Evolutionary conservation across 768 basidiomycete genomes (phyloP), one percentile per base, ranked within the genome.

Genomic region (Naganishia friedmannii): DNA sequence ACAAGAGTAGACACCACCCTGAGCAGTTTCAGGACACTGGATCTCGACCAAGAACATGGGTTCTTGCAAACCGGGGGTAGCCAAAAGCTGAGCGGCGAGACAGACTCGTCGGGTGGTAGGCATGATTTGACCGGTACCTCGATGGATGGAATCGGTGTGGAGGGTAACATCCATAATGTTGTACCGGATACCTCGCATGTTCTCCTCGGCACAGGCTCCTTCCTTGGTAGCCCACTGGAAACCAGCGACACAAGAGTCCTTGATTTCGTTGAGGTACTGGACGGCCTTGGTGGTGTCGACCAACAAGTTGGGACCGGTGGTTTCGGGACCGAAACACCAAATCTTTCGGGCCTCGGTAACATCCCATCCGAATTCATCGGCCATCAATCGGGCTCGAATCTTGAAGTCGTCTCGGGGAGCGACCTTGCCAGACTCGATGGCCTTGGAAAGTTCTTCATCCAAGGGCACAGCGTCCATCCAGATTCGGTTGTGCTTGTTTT

Each of bases 211-310:
- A 78, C 90, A 88, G 76, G 91, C 94, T 86, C 93, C 93, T 83
- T 98, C 95, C 86, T 96, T 98, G 69, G 92, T 91, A 54, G 96
- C 96, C 96, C 94, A 98, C 84, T 98, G 96, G 89, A 98, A 92
- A 56, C 93, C 94, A 76, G 96, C 95, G 82, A 99, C 87, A 82
- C 93, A 96, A 74, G 96, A 98, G 83, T 99, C 96, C 86, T 99
- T 98, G 86, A 99, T 99, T 87, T 99, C 96, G 82, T 93, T 95
- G 73, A 99, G 85, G 85, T 96, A 98, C 80, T 99, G 96, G 70
- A 96, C 93, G 85, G 93, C 96, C 87, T 98, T 99, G 77, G 96
- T 97, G 76, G 90, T 91, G 84, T 99, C 96, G 77, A 96, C 92
- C 82, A 99, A 84, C 83, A 99, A 83, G 84, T 99, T 99, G 69